A percentile compares a stretch with the other conserved stretches of the same genome.
phyloP scores from a whole-genome alignment of 345 rosid species.

The Adansonia digitata region DNA sequence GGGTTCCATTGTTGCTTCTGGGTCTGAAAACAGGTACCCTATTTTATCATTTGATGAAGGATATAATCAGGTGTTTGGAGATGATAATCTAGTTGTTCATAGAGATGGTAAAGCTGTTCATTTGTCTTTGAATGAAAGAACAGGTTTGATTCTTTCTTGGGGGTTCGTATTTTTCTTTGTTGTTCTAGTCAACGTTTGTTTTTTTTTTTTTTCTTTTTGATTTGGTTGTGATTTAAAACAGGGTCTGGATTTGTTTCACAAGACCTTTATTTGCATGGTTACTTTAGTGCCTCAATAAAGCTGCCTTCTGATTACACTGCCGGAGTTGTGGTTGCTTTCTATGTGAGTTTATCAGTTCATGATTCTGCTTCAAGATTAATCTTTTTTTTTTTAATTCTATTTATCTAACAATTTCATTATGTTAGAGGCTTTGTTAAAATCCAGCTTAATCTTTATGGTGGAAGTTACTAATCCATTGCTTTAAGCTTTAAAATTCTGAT shows the following conservation, averaged over 20 bases:
- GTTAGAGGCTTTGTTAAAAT: not conserved
- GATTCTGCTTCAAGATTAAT: not conserved
- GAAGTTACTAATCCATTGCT: not conserved
- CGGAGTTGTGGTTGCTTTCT: conserved; percentile 97
- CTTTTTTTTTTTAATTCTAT: not conserved
- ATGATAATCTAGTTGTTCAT: conserved; percentile 61
- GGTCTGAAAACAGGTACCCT: conserved; percentile 46
- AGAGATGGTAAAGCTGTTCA: conserved; percentile 79
- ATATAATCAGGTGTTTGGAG: conserved; percentile 80
- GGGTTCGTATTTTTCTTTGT: too few relatives aligned
- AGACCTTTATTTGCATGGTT: conserved; percentile 87
- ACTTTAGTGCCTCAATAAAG: conserved; percentile 89
- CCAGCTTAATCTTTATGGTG: not conserved
- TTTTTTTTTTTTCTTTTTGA: not conserved
- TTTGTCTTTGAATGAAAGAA: conserved; percentile 77
- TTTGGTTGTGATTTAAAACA: conserved; percentile 23
- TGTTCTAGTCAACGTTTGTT: too few relatives aligned
- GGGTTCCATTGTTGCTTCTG: conserved; percentile 47
- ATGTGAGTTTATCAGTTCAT: conserved; percentile 52
- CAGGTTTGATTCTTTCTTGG: conserved; percentile 45
- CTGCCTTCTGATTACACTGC: conserved; percentile 96
- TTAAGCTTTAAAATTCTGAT: not conserved
- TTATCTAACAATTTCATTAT: not conserved
- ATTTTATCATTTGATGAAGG: conserved; percentile 79
- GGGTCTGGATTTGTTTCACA: conserved; percentile 98